These are phyloP conservation scores for Akebia trifoliata DNA, from an alignment of 164 flowering plant species.

Conservation along the genomic window DNA sequence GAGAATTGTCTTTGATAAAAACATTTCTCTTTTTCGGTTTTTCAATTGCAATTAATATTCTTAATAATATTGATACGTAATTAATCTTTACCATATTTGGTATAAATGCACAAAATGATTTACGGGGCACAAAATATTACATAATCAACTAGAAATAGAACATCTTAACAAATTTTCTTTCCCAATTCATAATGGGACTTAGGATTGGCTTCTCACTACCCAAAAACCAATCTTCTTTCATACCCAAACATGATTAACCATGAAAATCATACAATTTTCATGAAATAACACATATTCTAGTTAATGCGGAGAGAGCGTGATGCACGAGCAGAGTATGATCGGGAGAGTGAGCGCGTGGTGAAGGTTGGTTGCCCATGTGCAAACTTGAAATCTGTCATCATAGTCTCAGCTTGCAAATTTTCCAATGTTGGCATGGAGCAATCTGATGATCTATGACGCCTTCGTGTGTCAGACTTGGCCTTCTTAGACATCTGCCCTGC, in stretches of 20 bases:
- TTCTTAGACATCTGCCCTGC: constrained; percentile 27
- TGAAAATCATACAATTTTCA: constrained; percentile 5
- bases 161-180: neutral
- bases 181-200: neutral
- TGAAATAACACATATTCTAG: constrained; percentile 6
- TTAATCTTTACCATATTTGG: neutral
- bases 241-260: constrained; percentile 14
- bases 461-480: constrained; percentile 7
- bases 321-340: constrained; percentile 13
- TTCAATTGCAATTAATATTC: no score
- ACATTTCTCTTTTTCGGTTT: no score
- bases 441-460: constrained; percentile 18
- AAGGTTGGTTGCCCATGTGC: constrained; percentile 13
- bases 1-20: no score
- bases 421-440: constrained; percentile 13
- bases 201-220: neutral
- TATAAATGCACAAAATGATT: neutral
- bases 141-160: neutral
- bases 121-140: constrained; percentile 3
- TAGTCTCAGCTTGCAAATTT: constrained; percentile 28
- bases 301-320: constrained; percentile 9
- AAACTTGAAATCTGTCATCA: constrained; percentile 14
- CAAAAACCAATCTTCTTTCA: neutral
- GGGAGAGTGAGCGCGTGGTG: constrained; percentile 9
- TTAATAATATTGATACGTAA: no score